phyloP scores from a whole-genome alignment of 2,329 filamentous ascomycete species.

The Monilinia fructicola region DNA sequence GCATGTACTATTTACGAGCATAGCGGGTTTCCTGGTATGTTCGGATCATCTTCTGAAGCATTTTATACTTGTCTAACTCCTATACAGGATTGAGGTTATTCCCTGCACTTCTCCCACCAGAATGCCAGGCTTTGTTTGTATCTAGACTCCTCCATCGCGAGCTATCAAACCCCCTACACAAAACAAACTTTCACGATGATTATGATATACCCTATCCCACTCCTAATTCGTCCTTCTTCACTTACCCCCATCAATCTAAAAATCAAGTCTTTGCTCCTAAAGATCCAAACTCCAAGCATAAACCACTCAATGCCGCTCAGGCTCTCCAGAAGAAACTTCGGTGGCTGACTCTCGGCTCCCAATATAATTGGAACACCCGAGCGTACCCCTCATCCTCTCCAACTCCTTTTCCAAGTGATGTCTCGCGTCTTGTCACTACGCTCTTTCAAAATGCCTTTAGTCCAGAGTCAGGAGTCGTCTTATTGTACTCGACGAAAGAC shows the following conservation, averaged over 20 bases:
- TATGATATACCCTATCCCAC: slow-evolving; percentile 64
- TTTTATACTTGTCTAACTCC: slow-evolving; percentile 1
- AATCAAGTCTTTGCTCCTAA: slow-evolving; percentile 64
- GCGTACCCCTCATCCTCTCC: slow-evolving; percentile 67
- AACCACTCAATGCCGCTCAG: slow-evolving; percentile 66
- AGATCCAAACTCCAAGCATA: slow-evolving; percentile 60
- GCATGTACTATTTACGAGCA: slow-evolving; percentile 39
- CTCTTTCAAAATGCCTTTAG: slow-evolving; percentile 70
- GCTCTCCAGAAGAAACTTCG: slow-evolving; percentile 79
- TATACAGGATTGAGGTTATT: slow-evolving; percentile 60
- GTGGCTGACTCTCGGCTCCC: slow-evolving; percentile 90
- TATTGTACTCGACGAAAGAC: slow-evolving; percentile 86
- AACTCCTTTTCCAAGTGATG: slow-evolving; percentile 72
- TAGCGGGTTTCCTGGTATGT: slow-evolving; percentile 37
- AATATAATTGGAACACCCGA: slow-evolving; percentile 93
- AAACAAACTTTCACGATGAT: slow-evolving; percentile 85
- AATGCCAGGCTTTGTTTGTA: slow-evolving; percentile 69
- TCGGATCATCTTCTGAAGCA: neutral
- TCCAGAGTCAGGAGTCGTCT: slow-evolving; percentile 87
- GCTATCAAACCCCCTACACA: slow-evolving; percentile 69
- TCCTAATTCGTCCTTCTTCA: slow-evolving; percentile 50
- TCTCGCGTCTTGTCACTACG: slow-evolving; percentile 63
- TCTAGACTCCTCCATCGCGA: slow-evolving; percentile 74
- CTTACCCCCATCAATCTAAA: slow-evolving; percentile 53
- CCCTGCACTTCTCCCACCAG: slow-evolving; percentile 69